Evolutionary conservation across 2,329 filamentous ascomycete species (phyloP).

Genomic region (Arthrobotrys musiformis): DNA sequence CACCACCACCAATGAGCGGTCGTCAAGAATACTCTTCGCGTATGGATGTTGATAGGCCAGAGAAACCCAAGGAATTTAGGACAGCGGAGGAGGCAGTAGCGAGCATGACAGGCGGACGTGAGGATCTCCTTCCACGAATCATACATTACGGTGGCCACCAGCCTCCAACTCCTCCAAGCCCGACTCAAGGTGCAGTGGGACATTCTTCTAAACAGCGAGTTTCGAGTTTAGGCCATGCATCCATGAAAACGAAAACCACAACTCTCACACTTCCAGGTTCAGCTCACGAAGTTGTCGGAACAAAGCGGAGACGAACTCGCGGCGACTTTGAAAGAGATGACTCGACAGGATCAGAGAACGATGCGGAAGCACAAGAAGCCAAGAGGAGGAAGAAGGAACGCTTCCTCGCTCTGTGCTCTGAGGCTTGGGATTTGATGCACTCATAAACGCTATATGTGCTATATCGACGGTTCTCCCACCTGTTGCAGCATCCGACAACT

Average conservation of each 20-base stretch:
- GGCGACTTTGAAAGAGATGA: slow-evolving; percentile 94
- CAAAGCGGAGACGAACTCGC: slow-evolving; percentile 74
- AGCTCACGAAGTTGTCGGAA: slow-evolving; percentile 58
- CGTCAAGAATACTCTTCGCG: slow-evolving; percentile 72
- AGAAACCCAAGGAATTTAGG: slow-evolving; percentile 83
- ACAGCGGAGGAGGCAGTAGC: slow-evolving; percentile 96
- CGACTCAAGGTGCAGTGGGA: slow-evolving; percentile 61
- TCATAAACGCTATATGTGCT: slow-evolving; percentile 64
- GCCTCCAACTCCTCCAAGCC: slow-evolving; percentile 88
- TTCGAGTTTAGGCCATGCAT: slow-evolving; percentile 60
- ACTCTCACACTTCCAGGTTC: slow-evolving; percentile 60
- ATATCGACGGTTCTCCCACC: slow-evolving; percentile 2
- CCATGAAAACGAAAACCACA: slow-evolving; percentile 63
- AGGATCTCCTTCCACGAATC: slow-evolving; percentile 89
- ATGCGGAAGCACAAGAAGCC: slow-evolving; percentile 74
- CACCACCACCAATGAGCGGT: slow-evolving; percentile 63
- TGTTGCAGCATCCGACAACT: slow-evolving; percentile 12
- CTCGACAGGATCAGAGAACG: slow-evolving; percentile 62
- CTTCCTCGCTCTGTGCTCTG: slow-evolving; percentile 84
- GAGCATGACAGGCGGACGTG: slow-evolving; percentile 87
- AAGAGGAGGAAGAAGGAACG: slow-evolving; percentile 89
- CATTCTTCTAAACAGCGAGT: slow-evolving; percentile 60
- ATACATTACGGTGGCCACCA: slow-evolving; percentile 96
- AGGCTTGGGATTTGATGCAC: slow-evolving; percentile 97
- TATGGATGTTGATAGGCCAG: slow-evolving; percentile 64